Evolutionary conservation across 768 basidiomycete genomes (phyloP).

Genomic region (Phylloporus sp.): DNA sequence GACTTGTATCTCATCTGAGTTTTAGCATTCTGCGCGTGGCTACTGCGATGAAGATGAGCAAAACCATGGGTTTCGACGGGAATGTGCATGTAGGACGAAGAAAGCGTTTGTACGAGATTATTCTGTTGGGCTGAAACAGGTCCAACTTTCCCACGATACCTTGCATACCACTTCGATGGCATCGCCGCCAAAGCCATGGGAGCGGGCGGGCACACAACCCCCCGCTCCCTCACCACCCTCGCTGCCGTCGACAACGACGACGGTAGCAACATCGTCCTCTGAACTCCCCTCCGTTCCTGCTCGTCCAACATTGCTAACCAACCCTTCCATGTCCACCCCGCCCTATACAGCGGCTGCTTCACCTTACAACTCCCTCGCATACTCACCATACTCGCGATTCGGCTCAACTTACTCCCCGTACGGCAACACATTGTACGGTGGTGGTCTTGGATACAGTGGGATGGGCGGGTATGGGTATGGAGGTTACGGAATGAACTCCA

Average conservation of each 20-base stretch:
- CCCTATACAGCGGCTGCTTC: conserved; percentile 39
- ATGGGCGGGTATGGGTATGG: conserved; percentile 43
- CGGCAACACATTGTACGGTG: conserved; percentile 31
- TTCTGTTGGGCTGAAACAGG: neutral
- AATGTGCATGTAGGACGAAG: too few species aligned
- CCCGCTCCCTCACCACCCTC: conserved; percentile 27
- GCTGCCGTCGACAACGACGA: conserved; percentile 18
- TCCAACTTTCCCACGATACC: conserved; percentile 17
- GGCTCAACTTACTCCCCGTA: conserved; percentile 36
- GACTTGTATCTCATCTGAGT: too few species aligned
- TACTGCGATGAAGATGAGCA: too few species aligned
- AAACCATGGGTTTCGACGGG: too few species aligned
- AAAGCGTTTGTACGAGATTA: too few species aligned
- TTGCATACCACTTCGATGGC: conserved; percentile 47
- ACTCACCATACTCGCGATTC: conserved; percentile 40
- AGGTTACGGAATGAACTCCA: conserved; percentile 50
- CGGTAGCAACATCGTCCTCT: conserved; percentile 16
- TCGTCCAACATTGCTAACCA: conserved; percentile 52
- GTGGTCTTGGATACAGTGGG: conserved; percentile 37
- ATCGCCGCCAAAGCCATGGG: conserved; percentile 91
- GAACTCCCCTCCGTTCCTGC: conserved; percentile 52
- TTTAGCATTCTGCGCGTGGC: too few species aligned
- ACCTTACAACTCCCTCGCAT: conserved; percentile 39
- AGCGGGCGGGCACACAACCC: conserved; percentile 48
- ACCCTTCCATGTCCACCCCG: conserved; percentile 34